A percentile compares a stretch with the other conserved stretches of the same genome.
Evolutionary conservation across 192 early-diverging fungal species (phyloP).

Genomic region (Cladochytrium replicatum): DNA sequence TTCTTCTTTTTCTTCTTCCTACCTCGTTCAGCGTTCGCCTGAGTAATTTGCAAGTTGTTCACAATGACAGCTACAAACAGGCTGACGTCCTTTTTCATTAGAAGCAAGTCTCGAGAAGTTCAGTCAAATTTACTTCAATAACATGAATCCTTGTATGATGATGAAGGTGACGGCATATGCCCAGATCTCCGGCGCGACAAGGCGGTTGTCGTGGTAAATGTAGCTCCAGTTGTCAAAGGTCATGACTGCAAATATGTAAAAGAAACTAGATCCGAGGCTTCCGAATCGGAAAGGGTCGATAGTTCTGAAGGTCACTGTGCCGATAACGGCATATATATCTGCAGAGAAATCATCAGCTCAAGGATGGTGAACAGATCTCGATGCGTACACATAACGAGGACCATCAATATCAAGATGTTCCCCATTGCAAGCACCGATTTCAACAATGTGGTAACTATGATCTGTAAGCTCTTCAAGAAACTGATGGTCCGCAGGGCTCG

Average conservation of each 20-base stretch:
- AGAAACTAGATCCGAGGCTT: conserved; percentile 7
- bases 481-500: conserved; percentile 18
- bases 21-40: not conserved
- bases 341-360: not conserved
- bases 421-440: conserved; percentile 34
- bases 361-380: not conserved
- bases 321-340: conserved; percentile 30
- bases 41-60: conserved; percentile 23
- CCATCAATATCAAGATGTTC: conserved; percentile 21
- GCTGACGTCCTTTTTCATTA: conserved; percentile 2
- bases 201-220: conserved; percentile 24
- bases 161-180: conserved; percentile 22
- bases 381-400: conserved; percentile 23
- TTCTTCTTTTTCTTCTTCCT: not conserved
- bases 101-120: not conserved
- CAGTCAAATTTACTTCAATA: conserved; percentile 30
- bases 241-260: conserved; percentile 24
- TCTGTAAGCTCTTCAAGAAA: conserved; percentile 19
- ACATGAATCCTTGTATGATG: conserved; percentile 25
- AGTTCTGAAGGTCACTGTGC: conserved; percentile 14
- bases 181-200: conserved; percentile 15
- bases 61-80: conserved; percentile 37
- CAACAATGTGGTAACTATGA: conserved; percentile 25
- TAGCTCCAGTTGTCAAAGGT: conserved; percentile 27
- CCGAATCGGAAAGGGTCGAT: conserved; percentile 28